phyloP scores from a whole-genome alignment of 495 filamentous ascomycete species.

The Oidiodendron maius region DNA sequence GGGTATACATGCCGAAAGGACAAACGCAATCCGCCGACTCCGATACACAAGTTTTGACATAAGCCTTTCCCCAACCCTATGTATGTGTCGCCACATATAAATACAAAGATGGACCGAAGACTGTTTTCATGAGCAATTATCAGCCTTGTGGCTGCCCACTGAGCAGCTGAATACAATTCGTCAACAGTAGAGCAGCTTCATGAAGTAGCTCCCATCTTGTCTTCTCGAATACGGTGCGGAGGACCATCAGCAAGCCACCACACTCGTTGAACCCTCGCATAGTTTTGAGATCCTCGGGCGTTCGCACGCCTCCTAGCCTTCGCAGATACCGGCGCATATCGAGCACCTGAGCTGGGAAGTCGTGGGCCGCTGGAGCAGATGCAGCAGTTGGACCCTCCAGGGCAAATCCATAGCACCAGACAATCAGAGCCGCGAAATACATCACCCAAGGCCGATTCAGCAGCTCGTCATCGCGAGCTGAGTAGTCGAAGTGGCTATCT shows the following conservation, averaged over 20 bases:
- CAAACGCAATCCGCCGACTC: neutral
- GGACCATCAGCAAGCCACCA: conserved; percentile 72
- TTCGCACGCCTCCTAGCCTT: conserved; percentile 65
- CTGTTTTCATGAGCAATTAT: neutral
- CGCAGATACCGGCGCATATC: conserved; percentile 78
- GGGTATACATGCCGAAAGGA: neutral
- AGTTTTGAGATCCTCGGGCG: conserved; percentile 73
- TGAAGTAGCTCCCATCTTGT: conserved; percentile 88
- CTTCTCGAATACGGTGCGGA: conserved; percentile 73
- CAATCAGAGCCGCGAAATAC: conserved; percentile 85
- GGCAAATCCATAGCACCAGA: conserved; percentile 94
- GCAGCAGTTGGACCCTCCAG: conserved; percentile 69
- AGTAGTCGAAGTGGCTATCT: conserved; percentile 46
- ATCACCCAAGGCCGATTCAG: conserved; percentile 96
- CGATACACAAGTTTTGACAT: neutral
- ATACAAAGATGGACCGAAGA: neutral
- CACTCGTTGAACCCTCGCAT: conserved; percentile 77
- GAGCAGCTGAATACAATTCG: conserved; percentile 62
- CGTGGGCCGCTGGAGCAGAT: conserved; percentile 43
- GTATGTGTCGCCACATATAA: neutral
- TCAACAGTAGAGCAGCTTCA: conserved; percentile 75
- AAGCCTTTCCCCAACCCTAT: neutral
- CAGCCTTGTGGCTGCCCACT: neutral
- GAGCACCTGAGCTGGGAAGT: conserved; percentile 56
- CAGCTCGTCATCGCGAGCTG: conserved; percentile 81